These are phyloP conservation scores for Phytophthora parvispora DNA, from an alignment of 352 stramenopile species.

Conservation along the genomic window DNA sequence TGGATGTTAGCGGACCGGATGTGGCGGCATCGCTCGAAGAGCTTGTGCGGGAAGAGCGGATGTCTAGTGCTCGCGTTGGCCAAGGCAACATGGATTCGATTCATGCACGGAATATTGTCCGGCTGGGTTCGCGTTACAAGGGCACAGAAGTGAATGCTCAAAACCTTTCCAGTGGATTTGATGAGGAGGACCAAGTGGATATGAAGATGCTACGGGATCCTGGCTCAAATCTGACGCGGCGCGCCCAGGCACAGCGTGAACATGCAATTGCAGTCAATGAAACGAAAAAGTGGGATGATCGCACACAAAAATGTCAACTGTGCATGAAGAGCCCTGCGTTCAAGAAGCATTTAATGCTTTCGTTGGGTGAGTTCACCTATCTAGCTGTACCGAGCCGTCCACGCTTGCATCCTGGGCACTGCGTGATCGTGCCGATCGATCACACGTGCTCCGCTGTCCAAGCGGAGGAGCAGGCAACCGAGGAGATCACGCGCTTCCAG, in stretches of 20 bases:
- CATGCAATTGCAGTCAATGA: slow-evolving; percentile 60
- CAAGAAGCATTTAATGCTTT: slow-evolving; percentile 86
- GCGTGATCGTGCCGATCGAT: slow-evolving; percentile 80
- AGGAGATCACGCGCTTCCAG: slow-evolving; percentile 81
- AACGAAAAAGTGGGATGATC: slow-evolving; percentile 76
- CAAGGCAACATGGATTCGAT: slow-evolving; percentile 77
- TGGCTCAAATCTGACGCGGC: slow-evolving; percentile 65
- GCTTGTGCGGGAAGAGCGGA: slow-evolving; percentile 82
- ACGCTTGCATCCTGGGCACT: slow-evolving; percentile 71
- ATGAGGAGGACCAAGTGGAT: slow-evolving; percentile 85
- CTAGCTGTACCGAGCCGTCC: slow-evolving; percentile 69
- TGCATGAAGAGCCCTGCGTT: slow-evolving; percentile 81
- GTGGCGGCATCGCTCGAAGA: slow-evolving; percentile 68
- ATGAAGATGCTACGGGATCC: slow-evolving; percentile 67
- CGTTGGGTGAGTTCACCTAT: slow-evolving; percentile 83
- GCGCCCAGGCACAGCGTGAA: slow-evolving; percentile 62
- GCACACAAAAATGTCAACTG: slow-evolving; percentile 69
- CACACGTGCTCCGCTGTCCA: slow-evolving; percentile 68
- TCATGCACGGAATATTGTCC: slow-evolving; percentile 79
- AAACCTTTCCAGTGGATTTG: slow-evolving; percentile 82
- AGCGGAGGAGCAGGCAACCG: slow-evolving; percentile 70
- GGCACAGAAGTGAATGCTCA: slow-evolving; percentile 69
- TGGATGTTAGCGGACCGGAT: slow-evolving; percentile 23
- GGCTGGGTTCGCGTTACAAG: slow-evolving; percentile 78
- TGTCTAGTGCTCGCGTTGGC: slow-evolving; percentile 54